Base-by-base conservation (phyloP, 108 stramenopile genomes). In the Nitzschia sp. region DNA sequence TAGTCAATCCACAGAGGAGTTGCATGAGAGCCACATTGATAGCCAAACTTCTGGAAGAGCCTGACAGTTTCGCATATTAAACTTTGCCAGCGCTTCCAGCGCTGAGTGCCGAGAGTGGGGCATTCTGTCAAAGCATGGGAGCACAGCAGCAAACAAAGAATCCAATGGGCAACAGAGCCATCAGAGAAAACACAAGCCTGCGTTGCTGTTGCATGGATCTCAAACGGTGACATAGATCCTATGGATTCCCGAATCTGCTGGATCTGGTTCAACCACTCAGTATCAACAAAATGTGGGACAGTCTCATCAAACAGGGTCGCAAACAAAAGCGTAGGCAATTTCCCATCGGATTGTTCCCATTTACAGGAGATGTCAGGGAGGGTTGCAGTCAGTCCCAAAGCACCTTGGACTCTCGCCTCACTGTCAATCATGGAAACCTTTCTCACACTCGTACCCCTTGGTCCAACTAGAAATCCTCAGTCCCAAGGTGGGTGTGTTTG, bases 21-120 rank as follows among this genome's bases (percentile, higher is more conserved):
- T 21, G 50, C 56, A 7, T 41, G 48, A 40, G 3, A 61, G 34
- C 41, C 58, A 53, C 15, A 41, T 44, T 26, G 26, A 51, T 53
- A 46, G 50, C 48, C 25, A 61, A 50, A 67, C 19, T 57, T 50
- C 46, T 79, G 78, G 65, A 70, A 79, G 19, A 73, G 20, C 43
- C 69, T 51, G 25, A 73, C 53, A 10, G 78, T 79, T 54, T 79
- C 78, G 42, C 67, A 73, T 10, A 70, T 25, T 15, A 73, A 29
- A 43, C 72, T 73, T 44, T 79, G 72, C 78, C 78, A 79, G 66
- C 78, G 61, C 54, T 69, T 79, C 68, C 68, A 73, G 53, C 69
- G 57, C 48, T 51, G 51, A 52, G 40, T 10, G 8, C 52, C 15
- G 10, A 63, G 48, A 11, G 6, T 38, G 26, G 78, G 78, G 41